Percentiles rank a stretch among this genome's conserved stretches.
Evolutionary conservation across 2,329 filamentous ascomycete genomes (phyloP).

Genomic region (Sporothrix brasiliensis): DNA sequence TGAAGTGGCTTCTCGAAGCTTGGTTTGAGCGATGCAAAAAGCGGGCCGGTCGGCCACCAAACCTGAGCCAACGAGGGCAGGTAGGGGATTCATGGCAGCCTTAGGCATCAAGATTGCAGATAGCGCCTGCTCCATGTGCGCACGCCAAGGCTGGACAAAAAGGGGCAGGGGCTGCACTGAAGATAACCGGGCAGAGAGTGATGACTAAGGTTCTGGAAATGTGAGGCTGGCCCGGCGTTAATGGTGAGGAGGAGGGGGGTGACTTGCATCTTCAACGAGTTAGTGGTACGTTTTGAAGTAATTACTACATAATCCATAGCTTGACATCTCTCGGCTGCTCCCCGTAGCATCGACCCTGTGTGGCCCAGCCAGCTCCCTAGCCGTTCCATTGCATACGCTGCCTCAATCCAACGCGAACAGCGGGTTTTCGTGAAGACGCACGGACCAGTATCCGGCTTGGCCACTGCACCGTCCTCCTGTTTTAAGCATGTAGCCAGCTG

Average conservation of each 20-base stretch:
- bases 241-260: not conserved
- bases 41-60: slow-evolving; percentile 22
- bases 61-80: slow-evolving; percentile 6
- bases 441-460: slow-evolving; percentile 27
- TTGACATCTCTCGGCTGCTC: slow-evolving; percentile 2
- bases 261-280: slow-evolving; percentile 4
- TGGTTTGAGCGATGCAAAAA: slow-evolving; percentile 27
- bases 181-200: not conserved
- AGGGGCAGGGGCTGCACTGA: slow-evolving; percentile 13
- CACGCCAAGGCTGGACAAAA: slow-evolving; percentile 14
- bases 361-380: not conserved
- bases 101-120: slow-evolving; percentile 8
- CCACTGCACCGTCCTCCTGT: not conserved
- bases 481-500: slow-evolving; percentile 10
- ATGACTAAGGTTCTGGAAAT: slow-evolving; percentile 11
- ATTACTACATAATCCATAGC: not conserved
- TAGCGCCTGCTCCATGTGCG: slow-evolving; percentile 6
- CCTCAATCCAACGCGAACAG: not conserved
- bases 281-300: not conserved
- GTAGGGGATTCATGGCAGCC: not conserved
- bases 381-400: slow-evolving; percentile 13
- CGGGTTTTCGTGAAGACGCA: slow-evolving; percentile 28
- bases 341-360: slow-evolving; percentile 17
- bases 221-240: not conserved
- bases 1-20: slow-evolving; percentile 27